These are phyloP conservation scores for Leucoagaricus sp. DNA, from an alignment of 1,284 basidiomycete species.

Conservation along the genomic window DNA sequence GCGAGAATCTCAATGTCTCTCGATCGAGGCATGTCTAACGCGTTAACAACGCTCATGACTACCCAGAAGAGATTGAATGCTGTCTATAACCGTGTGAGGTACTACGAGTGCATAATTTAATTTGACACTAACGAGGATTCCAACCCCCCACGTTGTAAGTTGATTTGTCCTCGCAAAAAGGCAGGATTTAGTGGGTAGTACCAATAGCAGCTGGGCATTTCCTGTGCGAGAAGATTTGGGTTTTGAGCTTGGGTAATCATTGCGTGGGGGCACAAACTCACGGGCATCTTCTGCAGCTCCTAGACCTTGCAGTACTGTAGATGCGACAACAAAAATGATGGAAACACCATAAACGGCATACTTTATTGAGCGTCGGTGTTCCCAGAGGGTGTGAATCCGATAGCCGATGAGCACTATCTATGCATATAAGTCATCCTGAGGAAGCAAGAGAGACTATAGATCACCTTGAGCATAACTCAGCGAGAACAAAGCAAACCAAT, in stretches of 20 bases:
- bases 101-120: too few relatives aligned
- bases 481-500: neutral
- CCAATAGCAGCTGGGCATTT: too few relatives aligned
- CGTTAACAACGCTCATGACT: slow-evolving; percentile 1
- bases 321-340: neutral
- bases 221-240: too few relatives aligned
- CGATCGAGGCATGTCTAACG: slow-evolving; percentile 1
- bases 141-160: too few relatives aligned
- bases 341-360: neutral
- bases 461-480: neutral
- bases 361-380: neutral
- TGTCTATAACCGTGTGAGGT: neutral
- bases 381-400: slow-evolving; percentile 6
- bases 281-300: neutral
- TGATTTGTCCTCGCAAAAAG: too few relatives aligned
- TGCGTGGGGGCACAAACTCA: too few relatives aligned
- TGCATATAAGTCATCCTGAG: too few relatives aligned
- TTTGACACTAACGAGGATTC: too few relatives aligned
- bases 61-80: slow-evolving; percentile 9
- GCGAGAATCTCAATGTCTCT: slow-evolving; percentile 2
- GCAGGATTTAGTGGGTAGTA: too few relatives aligned
- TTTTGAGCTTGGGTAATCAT: too few relatives aligned
- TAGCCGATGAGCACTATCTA: too few relatives aligned
- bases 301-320: neutral
- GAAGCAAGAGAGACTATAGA: neutral